Conservation (phyloP, 345 rosid species). For the Linum lewisii region DNA sequence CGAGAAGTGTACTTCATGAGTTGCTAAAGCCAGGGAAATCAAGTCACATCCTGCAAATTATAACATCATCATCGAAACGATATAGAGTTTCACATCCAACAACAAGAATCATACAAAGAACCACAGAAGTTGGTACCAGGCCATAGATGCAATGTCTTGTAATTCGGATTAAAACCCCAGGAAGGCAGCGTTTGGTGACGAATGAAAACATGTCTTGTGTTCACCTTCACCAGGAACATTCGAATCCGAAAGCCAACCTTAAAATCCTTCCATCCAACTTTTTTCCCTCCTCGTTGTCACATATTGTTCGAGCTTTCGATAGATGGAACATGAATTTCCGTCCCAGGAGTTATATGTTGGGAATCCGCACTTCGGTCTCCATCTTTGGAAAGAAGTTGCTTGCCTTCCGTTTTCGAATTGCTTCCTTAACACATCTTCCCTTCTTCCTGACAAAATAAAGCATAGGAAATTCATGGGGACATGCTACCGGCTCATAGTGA, state of each 20-base stretch:
- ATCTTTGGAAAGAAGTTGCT: slow-evolving; percentile 13
- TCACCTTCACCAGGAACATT: slow-evolving; percentile 33
- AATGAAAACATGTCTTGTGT: slow-evolving; percentile 25
- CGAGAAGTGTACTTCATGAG: slow-evolving; percentile 26
- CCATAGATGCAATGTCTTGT: slow-evolving; percentile 25
- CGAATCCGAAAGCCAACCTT: slow-evolving; percentile 24
- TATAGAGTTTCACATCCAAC: neutral
- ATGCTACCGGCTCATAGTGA: too few relatives aligned
- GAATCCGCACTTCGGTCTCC: slow-evolving; percentile 15
- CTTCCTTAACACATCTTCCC: slow-evolving; percentile 12
- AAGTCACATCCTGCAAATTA: slow-evolving; percentile 19
- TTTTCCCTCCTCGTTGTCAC: neutral
- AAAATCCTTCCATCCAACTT: slow-evolving; percentile 19
- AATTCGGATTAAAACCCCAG: slow-evolving; percentile 13
- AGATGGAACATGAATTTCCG: slow-evolving; percentile 14
- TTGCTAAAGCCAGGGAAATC: slow-evolving; percentile 22
- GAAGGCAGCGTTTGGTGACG: slow-evolving; percentile 13
- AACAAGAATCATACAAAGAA: neutral
- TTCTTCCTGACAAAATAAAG: too few relatives aligned
- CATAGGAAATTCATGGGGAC: too few relatives aligned
- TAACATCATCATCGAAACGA: neutral
- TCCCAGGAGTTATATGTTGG: slow-evolving; percentile 21
- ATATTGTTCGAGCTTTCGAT: slow-evolving; percentile 17
- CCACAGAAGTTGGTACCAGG: slow-evolving; percentile 17
- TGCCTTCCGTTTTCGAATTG: slow-evolving; percentile 23